phyloP scores from a whole-genome alignment of 768 basidiomycete genomes.

The Leccinum barrowsii region DNA sequence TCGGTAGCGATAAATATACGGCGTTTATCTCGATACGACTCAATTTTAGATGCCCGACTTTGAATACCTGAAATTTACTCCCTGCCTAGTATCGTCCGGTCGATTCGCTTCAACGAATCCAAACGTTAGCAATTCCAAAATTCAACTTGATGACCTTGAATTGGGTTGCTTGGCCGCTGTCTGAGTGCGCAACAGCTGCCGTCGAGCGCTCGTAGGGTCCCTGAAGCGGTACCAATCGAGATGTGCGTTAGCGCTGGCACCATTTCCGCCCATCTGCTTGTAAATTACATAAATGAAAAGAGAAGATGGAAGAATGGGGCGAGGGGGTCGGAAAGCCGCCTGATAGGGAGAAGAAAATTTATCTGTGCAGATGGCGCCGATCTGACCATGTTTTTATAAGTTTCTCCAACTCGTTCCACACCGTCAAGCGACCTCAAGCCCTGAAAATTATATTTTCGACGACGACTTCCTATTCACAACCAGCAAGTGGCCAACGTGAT shows the following conservation, averaged over 20 bases:
- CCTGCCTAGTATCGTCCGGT: not conserved
- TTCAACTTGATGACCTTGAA: not conserved
- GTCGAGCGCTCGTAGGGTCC: not conserved
- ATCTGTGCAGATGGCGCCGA: constrained; percentile 19
- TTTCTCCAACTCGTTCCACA: constrained; percentile 65
- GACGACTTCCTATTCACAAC: constrained; percentile 52
- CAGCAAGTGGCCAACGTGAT: constrained; percentile 62
- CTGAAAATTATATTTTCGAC: constrained; percentile 60
- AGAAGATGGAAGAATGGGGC: not conserved
- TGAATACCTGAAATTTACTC: not conserved
- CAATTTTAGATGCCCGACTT: not conserved
- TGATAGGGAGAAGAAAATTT: not conserved
- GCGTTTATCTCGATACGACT: not conserved
- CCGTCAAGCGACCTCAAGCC: constrained; percentile 51
- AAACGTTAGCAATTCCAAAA: not conserved
- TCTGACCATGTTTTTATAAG: constrained; percentile 42
- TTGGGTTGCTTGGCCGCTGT: not conserved
- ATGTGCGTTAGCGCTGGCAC: not conserved
- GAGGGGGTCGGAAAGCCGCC: not conserved
- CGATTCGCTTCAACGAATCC: not conserved
- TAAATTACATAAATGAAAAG: not conserved
- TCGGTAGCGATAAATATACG: not conserved
- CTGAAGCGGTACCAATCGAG: not conserved
- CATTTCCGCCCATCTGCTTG: not conserved
- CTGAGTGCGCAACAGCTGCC: not conserved